phyloP scores from a whole-genome alignment of 495 filamentous ascomycete genomes.

The Filosporella fistucella region DNA sequence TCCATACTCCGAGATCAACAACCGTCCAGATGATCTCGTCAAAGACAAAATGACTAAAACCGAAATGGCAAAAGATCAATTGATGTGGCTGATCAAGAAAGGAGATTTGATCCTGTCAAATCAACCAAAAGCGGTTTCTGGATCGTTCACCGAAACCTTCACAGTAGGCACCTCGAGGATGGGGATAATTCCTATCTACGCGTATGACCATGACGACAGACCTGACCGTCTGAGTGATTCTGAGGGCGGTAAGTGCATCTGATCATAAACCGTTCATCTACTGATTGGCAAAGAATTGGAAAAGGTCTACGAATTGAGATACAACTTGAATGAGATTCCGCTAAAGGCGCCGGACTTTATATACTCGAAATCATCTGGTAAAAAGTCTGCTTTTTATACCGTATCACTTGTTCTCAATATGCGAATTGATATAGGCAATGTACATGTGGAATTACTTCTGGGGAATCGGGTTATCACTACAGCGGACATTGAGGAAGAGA shows the following conservation, averaged over 20 bases:
- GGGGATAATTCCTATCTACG: conserved; percentile 11
- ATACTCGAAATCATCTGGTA: too few relatives aligned
- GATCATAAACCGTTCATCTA: too few relatives aligned
- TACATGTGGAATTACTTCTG: too few relatives aligned
- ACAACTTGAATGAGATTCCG: too few relatives aligned
- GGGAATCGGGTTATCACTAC: too few relatives aligned
- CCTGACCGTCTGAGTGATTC: conserved; percentile 7
- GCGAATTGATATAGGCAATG: too few relatives aligned
- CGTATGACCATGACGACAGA: conserved; percentile 7
- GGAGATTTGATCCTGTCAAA: conserved; percentile 15
- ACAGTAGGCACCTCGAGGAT: not conserved
- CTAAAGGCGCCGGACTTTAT: too few relatives aligned
- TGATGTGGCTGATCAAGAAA: conserved; percentile 16
- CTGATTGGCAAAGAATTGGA: too few relatives aligned
- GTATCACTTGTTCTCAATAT: too few relatives aligned
- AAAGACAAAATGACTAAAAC: conserved; percentile 3
- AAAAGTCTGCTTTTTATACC: too few relatives aligned
- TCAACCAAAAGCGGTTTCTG: conserved; percentile 2
- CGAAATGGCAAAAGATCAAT: conserved; percentile 6
- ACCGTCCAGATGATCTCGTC: not conserved
- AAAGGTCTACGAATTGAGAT: too few relatives aligned
- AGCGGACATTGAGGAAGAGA: too few relatives aligned
- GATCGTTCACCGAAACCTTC: not conserved
- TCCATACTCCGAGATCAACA: conserved; percentile 4
- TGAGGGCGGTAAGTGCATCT: conserved; percentile 10